A percentile compares a stretch with the other conserved stretches of the same genome.
Evolutionary conservation across 2,329 filamentous ascomycete genomes (phyloP).

Genomic region (Bipolaris cookei): DNA sequence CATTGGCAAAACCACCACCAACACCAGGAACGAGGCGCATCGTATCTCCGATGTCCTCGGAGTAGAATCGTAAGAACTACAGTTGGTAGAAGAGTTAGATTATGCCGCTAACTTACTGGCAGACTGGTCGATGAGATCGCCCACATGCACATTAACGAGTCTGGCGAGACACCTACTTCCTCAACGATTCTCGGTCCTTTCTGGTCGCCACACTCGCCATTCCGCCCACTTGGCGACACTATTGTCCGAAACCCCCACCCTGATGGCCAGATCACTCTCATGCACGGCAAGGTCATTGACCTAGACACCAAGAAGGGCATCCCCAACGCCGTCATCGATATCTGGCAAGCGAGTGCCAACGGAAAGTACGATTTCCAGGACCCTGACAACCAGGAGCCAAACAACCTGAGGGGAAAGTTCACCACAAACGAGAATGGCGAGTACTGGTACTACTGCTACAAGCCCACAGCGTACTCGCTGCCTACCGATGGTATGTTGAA

Average conservation of each 20-base stretch:
- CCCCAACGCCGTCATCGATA: slow-evolving; percentile 72
- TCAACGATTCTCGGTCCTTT: slow-evolving; percentile 79
- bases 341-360: slow-evolving; percentile 79
- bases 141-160: slow-evolving; percentile 68
- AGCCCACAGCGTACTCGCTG: slow-evolving; percentile 75
- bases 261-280: slow-evolving; percentile 65
- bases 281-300: slow-evolving; percentile 73
- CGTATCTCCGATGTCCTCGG: slow-evolving; percentile 76
- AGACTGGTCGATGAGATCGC: slow-evolving; percentile 72
- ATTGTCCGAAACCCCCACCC: slow-evolving; percentile 68
- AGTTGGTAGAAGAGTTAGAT: not conserved
- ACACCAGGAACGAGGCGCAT: slow-evolving; percentile 75
- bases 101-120: slow-evolving; percentile 4
- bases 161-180: slow-evolving; percentile 69
- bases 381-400: slow-evolving; percentile 70
- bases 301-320: slow-evolving; percentile 71
- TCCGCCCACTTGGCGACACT: slow-evolving; percentile 69
- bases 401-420: slow-evolving; percentile 81
- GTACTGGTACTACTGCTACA: slow-evolving; percentile 76
- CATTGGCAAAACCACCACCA: slow-evolving; percentile 71
- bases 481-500: slow-evolving; percentile 62
- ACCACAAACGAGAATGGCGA: slow-evolving; percentile 71
- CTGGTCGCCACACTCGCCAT: slow-evolving; percentile 77
- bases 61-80: slow-evolving; percentile 67
- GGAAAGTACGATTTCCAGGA: slow-evolving; percentile 80